Evolutionary conservation across 2,329 filamentous ascomycete species (phyloP), one percentile per base, ranked within the genome.

Genomic region (Xylaria arbuscula): DNA sequence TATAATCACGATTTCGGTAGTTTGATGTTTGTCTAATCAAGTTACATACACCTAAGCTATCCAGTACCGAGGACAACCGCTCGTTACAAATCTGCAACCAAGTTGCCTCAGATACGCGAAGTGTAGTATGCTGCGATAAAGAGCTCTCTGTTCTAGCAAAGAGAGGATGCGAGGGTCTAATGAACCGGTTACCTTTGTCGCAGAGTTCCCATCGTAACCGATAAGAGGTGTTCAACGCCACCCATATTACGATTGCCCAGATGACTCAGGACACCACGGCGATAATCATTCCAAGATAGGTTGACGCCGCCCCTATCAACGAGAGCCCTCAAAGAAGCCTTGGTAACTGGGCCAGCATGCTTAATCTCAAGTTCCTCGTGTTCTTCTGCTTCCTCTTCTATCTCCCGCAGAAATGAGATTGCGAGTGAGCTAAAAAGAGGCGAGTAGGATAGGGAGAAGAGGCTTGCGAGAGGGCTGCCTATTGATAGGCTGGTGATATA

Each of bases 141-240:
- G 40, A 7, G 7, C 19, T 53, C 2, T 51, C 54, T 40, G 22
- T 13, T 36, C 47, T 15, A n/a, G 15, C 45, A 45, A 4, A 4
- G 36, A 28, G 19, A 24, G 32, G 54, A 19, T 22, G 22, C 2
- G 47, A 19, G 15, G 32, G n/a, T 13, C 56, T 53, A 59, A 4
- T 47, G 48, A 54, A 7, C 58, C 24, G 71, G 13, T 34, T 73
- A 81, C 40, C 81, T 79, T 68, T 83, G 87, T 80, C 89, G 89
- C 73, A 95, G 80, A 59, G 90, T 88, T 77, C 91, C 93, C 88
- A 96, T 93, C 1, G 92, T 94, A 74, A 89, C 93, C 78, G 92
- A 92, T 85, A 97, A 90, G 74, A 97, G 80, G 70, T 90, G 85
- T 17, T 87, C 86, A 36, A 95, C 84, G 0, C 93, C 93, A 11